These are phyloP conservation scores for Neonectria punicea DNA, from an alignment of 2,329 filamentous ascomycete genomes.

Conservation along the genomic window DNA sequence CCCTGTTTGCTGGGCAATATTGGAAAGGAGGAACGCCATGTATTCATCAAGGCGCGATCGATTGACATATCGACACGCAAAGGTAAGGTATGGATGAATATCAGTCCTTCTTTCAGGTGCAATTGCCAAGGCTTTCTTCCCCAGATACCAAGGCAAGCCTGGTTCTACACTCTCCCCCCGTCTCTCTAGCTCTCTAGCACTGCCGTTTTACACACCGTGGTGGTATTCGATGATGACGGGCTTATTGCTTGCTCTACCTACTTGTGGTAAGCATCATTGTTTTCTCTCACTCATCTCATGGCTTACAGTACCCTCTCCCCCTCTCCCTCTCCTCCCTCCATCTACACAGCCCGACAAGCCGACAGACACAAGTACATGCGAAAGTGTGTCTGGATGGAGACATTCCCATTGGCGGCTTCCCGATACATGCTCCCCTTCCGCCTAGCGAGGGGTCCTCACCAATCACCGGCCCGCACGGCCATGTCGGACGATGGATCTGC, in stretches of 20 bases:
- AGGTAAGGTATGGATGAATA: no score
- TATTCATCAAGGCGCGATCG: no score
- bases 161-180: no score
- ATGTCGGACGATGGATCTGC: slow-evolving; percentile 39
- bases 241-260: no score
- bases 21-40: background rate
- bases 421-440: slow-evolving; percentile 17
- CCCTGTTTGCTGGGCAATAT: background rate
- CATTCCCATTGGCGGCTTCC: slow-evolving; percentile 17
- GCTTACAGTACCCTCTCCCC: no score
- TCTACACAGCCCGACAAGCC: background rate
- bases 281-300: no score
- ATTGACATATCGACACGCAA: background rate
- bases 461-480: slow-evolving; percentile 32
- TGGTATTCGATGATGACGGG: no score
- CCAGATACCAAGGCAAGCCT: no score
- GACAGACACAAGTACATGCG: background rate
- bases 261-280: background rate
- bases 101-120: no score
- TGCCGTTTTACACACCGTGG: no score
- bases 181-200: no score
- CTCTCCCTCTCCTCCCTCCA: background rate
- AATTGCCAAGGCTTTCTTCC: no score
- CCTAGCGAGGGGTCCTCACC: slow-evolving; percentile 21
- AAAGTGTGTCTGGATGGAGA: background rate